These are phyloP conservation scores for sunflower (Helianthus annuus) DNA, from an alignment of 129 eudicot genomes.

Conservation along the genomic window HanXRQr2.0-SUNRISE NC_035435.2:40306140-40306639, in stretches of 20 bases:
- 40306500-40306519: constrained; percentile 30
- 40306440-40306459: constrained; percentile 29
- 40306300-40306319: neutral
- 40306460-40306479: constrained; percentile 28
- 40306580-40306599: neutral
- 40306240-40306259: constrained; percentile 20
- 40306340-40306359: constrained; percentile 7
- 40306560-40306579: neutral
- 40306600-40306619: neutral
- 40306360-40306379: constrained; percentile 35
- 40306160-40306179: constrained; percentile 44
- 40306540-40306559: constrained; percentile 1
- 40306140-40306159: constrained; percentile 29
- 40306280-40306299: neutral
- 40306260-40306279: constrained; percentile 23
- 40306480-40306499: constrained; percentile 13
- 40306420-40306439: constrained; percentile 40
- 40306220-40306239: neutral
- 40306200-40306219: constrained; percentile 24
- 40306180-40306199: constrained; percentile 23
- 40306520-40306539: constrained; percentile 11
- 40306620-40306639: constrained; percentile 2
- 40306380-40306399: neutral
- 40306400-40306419: constrained; percentile 32
- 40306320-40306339: neutral